These are phyloP conservation scores for Quercus phellos DNA, from an alignment of 331 rosid species.

Conservation along the genomic window DNA sequence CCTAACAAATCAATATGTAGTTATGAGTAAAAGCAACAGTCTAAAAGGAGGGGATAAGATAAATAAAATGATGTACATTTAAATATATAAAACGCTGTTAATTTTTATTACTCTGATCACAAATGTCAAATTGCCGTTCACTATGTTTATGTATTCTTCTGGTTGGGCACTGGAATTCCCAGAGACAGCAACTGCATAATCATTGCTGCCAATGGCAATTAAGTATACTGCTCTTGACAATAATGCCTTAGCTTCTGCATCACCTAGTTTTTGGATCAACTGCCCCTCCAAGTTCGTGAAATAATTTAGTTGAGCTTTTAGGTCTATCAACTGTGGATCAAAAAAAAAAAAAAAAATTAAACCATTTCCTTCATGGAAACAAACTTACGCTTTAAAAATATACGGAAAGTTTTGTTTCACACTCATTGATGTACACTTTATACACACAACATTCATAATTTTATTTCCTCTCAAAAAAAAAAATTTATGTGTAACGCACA, in stretches of 20 bases:
- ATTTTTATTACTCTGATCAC: constrained; percentile 24
- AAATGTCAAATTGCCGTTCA: constrained; percentile 37
- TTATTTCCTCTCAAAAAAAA: too few relatives aligned
- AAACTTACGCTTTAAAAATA: too few relatives aligned
- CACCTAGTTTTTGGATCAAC: constrained; percentile 34
- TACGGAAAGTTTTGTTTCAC: too few relatives aligned
- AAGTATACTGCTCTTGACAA: constrained; percentile 43
- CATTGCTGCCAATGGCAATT: constrained; percentile 44
- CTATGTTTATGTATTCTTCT: constrained; percentile 33
- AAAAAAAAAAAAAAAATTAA: too few relatives aligned
- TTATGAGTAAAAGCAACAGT: too few relatives aligned
- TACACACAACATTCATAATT: too few relatives aligned
- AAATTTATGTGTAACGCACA: too few relatives aligned
- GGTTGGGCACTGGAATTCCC: constrained; percentile 3
- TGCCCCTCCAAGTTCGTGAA: constrained; percentile 34
- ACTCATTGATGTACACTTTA: too few relatives aligned
- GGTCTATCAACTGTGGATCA: constrained; percentile 29
- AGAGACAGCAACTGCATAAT: constrained; percentile 18
- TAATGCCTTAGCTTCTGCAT: constrained; percentile 19
- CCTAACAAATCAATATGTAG: not conserved
- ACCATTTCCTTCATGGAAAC: too few relatives aligned
- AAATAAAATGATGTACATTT: too few relatives aligned
- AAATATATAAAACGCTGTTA: too few relatives aligned
- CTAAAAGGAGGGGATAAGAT: too few relatives aligned
- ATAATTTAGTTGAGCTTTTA: constrained; percentile 26